Conservation (phyloP, 1,284 basidiomycete genomes). For the Cryptococcus sp. region DNA sequence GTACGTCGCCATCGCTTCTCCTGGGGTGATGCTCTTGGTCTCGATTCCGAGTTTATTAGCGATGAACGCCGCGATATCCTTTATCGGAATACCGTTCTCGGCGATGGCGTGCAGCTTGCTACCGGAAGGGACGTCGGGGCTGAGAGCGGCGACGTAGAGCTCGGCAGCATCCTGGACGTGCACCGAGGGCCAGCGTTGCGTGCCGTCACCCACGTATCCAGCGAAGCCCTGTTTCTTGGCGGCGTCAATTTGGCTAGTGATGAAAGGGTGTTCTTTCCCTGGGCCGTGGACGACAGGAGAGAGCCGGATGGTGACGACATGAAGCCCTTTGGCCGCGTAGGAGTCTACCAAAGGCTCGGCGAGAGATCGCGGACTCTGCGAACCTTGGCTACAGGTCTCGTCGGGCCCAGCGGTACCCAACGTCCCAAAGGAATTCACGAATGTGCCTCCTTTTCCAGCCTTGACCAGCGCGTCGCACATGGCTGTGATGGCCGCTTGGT, state of each 20-base stretch:
- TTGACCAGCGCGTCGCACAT: slow-evolving; percentile 20
- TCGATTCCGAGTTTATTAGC: neutral
- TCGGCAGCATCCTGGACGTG: slow-evolving; percentile 24
- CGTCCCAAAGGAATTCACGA: slow-evolving; percentile 7
- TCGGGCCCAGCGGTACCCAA: neutral
- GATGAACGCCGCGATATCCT: neutral
- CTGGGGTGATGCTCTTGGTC: neutral
- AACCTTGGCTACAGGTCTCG: slow-evolving; percentile 4
- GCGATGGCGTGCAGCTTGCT: neutral
- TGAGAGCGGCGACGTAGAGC: slow-evolving; percentile 25
- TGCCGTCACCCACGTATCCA: slow-evolving; percentile 15
- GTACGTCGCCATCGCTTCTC: neutral
- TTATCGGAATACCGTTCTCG: neutral
- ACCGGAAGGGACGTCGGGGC: slow-evolving; percentile 1
- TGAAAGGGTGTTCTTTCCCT: slow-evolving; percentile 12
- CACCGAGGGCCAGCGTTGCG: slow-evolving; percentile 18
- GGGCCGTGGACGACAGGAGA: slow-evolving; percentile 18
- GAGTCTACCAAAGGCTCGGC: neutral
- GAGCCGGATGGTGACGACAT: slow-evolving; percentile 9
- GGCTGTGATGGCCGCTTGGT: slow-evolving; percentile 12
- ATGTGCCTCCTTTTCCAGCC: too few species aligned
- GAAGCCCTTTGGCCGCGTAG: too few species aligned
- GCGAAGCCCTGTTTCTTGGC: slow-evolving; percentile 12
- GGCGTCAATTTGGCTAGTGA: slow-evolving; percentile 2
- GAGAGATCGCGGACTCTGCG: slow-evolving; percentile 9